Percentiles rank a stretch among this genome's conserved stretches.
Conservation (phyloP, 2,329 filamentous ascomycete genomes). For the Beauveria sp. region DNA sequence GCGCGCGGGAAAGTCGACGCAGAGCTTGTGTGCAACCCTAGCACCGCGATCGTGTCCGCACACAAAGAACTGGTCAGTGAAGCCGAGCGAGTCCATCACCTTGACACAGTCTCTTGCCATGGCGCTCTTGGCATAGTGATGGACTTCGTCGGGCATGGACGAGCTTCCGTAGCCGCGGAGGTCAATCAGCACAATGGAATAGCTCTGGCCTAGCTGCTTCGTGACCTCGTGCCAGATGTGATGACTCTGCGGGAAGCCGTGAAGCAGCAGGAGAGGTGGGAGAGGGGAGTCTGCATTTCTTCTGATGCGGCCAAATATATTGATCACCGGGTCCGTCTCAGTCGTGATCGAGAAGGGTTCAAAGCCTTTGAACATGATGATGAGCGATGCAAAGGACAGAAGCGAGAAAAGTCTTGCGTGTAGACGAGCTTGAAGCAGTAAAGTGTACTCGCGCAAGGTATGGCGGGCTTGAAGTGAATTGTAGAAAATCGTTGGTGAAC, state of each 20-base stretch:
- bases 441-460: too few relatives aligned
- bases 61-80: conserved; percentile 34
- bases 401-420: not conserved
- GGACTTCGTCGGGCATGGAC: conserved; percentile 33
- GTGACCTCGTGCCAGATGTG: conserved; percentile 45
- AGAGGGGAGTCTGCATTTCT: conserved; percentile 23
- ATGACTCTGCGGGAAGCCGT: conserved; percentile 45
- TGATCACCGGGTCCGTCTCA: conserved; percentile 27
- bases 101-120: conserved; percentile 40
- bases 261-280: conserved; percentile 39
- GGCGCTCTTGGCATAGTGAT: conserved; percentile 37
- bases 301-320: conserved; percentile 36
- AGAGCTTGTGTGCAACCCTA: conserved; percentile 46
- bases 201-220: conserved; percentile 29
- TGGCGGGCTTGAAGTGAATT: too few relatives aligned
- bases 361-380: conserved; percentile 32
- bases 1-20: conserved; percentile 36
- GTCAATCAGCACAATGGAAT: conserved; percentile 38
- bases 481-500: too few relatives aligned
- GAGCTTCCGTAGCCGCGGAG: conserved; percentile 45
- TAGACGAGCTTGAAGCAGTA: not conserved
- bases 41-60: conserved; percentile 52
- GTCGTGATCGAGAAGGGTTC: conserved; percentile 31
- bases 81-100: conserved; percentile 37
- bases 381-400: too few relatives aligned